Evolutionary conservation across 192 early-diverging fungal species (phyloP), one percentile per base, ranked within the genome.

Genomic region (Tieghemiomyces parasiticus): DNA sequence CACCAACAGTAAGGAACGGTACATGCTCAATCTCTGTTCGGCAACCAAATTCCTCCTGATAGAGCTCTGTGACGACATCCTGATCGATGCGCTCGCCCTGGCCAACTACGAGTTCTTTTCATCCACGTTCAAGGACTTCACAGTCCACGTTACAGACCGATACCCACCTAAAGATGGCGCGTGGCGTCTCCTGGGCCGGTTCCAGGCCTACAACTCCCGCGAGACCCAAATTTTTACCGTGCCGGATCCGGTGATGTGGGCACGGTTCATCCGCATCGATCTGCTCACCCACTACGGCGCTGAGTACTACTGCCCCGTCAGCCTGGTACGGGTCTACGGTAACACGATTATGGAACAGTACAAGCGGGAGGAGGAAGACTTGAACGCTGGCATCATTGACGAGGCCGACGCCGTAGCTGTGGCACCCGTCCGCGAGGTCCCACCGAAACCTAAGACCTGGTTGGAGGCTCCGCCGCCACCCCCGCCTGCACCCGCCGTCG

Each of bases 101-200:
- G 96, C 88, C 50, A 97, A 97, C 70, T 93, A 86, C 63, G 96
- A 99, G 70, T 93, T 95, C 66, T 99, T 99, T 64, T 90, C 88
- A 0, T 89, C 86, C 48, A 95, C 87, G 1, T 95, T 94, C 65
- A 88, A 89, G 62, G 85, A 95, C 42, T 82, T 92, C 67, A 72
- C 81, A 46, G 78, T 97, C 0, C 88, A 80, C 51, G 82, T 89
- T 35, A 74, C 80, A 49, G 79, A 88, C 46, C 62, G 76, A 31
- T 94, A 94, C 65, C 89, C 89, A 4, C 87, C 87, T 12, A 70
- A 74, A 35, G 68, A 85, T 32, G 73, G 78, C 42, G 76, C 74
- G 13, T 99, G 95, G 95, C 80, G 74, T 32, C 55, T 81, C 13
- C 60, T 99, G 34, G 92, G 91, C 0, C 74, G 84, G 56, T 95